Evolutionary conservation across 2,329 filamentous ascomycete species (phyloP).

Genomic region (Stagonosporopsis chrysanthemi): DNA sequence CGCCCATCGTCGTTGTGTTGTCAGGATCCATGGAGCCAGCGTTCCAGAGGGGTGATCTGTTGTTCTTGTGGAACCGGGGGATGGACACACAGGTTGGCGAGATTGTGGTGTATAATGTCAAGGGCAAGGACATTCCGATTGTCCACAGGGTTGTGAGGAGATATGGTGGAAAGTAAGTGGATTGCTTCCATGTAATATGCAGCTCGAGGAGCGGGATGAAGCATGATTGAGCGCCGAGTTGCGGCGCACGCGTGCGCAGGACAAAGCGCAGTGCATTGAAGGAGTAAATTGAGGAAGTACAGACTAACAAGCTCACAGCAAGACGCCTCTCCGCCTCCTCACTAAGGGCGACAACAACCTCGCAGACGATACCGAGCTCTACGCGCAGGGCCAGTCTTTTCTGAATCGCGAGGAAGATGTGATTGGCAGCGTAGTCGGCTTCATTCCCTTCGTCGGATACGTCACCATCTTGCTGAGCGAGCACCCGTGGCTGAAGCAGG

Average conservation of each 20-base stretch:
- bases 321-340: constrained; percentile 70
- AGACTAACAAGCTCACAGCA: constrained; percentile 39
- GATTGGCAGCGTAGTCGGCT: constrained; percentile 89
- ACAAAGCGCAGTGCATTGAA: neutral
- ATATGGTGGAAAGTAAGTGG: constrained; percentile 65
- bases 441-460: constrained; percentile 94
- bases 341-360: constrained; percentile 98
- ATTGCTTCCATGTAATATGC: neutral
- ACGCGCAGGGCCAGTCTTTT: constrained; percentile 86
- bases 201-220: neutral
- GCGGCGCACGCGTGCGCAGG: neutral
- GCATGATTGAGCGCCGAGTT: neutral
- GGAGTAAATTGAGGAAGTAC: neutral
- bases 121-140: constrained; percentile 95
- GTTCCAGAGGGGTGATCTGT: constrained; percentile 78
- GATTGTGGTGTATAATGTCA: constrained; percentile 82
- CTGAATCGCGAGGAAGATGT: constrained; percentile 83
- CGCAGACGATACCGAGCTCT: constrained; percentile 90
- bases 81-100: constrained; percentile 72
- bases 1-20: constrained; percentile 82
- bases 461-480: constrained; percentile 96
- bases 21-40: constrained; percentile 86
- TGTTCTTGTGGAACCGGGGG: constrained; percentile 78
- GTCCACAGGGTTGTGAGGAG: constrained; percentile 88
- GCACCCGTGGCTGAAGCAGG: constrained; percentile 96